These are phyloP conservation scores for Cydonia oblonga DNA, from an alignment of 331 rosid species.

Conservation along the genomic window DNA sequence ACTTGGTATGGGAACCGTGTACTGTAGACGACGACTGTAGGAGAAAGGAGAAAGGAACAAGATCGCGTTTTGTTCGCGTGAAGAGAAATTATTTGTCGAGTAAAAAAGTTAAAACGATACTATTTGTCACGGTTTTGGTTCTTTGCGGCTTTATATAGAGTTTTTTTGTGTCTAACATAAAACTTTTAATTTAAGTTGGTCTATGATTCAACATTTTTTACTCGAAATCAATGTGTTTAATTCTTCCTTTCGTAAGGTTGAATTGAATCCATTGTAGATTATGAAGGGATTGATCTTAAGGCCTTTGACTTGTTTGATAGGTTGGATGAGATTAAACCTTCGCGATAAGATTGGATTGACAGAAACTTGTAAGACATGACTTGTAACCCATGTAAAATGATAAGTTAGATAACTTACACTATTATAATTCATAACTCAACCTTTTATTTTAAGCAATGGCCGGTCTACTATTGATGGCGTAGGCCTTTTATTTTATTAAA, in stretches of 20 bases:
- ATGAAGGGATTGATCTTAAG: not conserved
- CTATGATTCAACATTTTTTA: not conserved
- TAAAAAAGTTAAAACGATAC: not conserved
- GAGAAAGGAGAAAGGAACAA: not conserved
- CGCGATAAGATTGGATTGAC: rapidly evolving
- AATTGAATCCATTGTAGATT: not conserved
- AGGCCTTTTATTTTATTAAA: too few relatives aligned
- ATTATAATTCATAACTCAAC: too few relatives aligned
- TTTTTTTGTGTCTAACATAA: not conserved
- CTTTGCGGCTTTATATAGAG: not conserved
- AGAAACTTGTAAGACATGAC: too few relatives aligned
- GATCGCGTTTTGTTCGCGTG: conserved; percentile 1
- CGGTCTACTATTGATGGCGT: too few relatives aligned
- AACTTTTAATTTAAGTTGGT: not conserved
- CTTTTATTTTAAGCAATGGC: too few relatives aligned
- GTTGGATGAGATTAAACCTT: too few relatives aligned
- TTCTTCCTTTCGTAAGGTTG: not conserved
- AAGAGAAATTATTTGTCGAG: not conserved
- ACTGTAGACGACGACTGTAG: not conserved
- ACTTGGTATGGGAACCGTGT: not conserved
- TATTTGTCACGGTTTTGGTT: not conserved
- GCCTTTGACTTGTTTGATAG: too few relatives aligned
- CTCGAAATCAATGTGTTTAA: not conserved
- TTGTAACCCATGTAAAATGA: too few relatives aligned
- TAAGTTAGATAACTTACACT: too few relatives aligned